Evolutionary conservation across 2,329 filamentous ascomycete species (phyloP).

Genomic region (Aspergillus awamori): DNA sequence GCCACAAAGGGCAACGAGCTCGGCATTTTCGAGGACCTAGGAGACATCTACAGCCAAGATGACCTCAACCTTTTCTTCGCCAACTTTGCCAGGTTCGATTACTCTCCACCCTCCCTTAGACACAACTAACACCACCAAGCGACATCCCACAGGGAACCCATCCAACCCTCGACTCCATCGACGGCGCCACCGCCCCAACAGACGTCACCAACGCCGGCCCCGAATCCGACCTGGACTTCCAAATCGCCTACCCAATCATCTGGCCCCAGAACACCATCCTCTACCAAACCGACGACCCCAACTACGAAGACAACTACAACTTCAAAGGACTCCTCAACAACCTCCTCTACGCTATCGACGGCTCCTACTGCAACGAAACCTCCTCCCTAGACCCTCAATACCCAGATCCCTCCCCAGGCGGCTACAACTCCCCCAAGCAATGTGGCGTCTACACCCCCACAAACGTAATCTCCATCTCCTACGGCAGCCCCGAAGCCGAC

Average conservation of each 20-base stretch:
- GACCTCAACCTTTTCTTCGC: constrained; percentile 49
- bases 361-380: constrained; percentile 53
- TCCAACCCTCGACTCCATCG: constrained; percentile 43
- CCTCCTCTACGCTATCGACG: constrained; percentile 54
- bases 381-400: constrained; percentile 47
- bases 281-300: constrained; percentile 50
- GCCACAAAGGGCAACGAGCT: constrained; percentile 48
- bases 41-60: constrained; percentile 50
- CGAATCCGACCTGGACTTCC: constrained; percentile 51
- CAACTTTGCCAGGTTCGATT: constrained; percentile 34
- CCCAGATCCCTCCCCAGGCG: constrained; percentile 41
- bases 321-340: constrained; percentile 49
- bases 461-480: constrained; percentile 43
- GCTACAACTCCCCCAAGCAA: constrained; percentile 47
- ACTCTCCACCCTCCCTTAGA: neutral
- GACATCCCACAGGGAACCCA: constrained; percentile 45
- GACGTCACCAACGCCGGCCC: constrained; percentile 34
- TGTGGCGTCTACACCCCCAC: constrained; percentile 48
- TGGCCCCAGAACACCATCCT: constrained; percentile 54
- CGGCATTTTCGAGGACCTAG: constrained; percentile 50
- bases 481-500: constrained; percentile 37
- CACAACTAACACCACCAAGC: constrained; percentile 22
- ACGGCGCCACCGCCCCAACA: constrained; percentile 43
- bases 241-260: constrained; percentile 51
- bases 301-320: constrained; percentile 43